Percentiles rank a stretch among this genome's conserved stretches.
Evolutionary conservation across 768 basidiomycete species (phyloP).

Genomic region (Lentinus tigrinus): DNA sequence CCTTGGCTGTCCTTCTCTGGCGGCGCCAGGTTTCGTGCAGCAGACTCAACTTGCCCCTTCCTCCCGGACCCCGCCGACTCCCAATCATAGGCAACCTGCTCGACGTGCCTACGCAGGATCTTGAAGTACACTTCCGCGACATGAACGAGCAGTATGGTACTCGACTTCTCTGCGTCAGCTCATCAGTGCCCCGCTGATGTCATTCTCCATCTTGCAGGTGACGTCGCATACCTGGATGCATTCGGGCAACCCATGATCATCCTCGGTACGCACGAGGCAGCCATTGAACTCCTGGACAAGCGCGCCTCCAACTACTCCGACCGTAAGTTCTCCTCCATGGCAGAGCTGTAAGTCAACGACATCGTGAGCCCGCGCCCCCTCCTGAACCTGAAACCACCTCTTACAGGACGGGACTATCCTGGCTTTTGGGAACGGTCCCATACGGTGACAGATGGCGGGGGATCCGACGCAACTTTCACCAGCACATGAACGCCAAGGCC

Average conservation of each 20-base stretch:
- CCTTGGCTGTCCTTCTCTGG: too few species aligned
- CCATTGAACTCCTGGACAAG: conserved; percentile 65
- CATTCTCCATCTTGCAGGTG: conserved; percentile 39
- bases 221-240: conserved; percentile 61
- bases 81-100: neutral
- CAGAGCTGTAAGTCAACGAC: neutral
- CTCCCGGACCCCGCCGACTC: neutral
- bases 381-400: neutral
- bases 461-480: neutral
- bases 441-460: neutral
- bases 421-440: neutral
- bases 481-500: neutral
- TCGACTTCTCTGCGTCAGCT: too few species aligned
- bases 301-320: conserved; percentile 72
- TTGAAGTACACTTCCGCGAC: neutral
- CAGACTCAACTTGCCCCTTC: neutral
- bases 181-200: neutral
- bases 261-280: conserved; percentile 57
- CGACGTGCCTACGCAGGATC: neutral
- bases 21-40: too few species aligned
- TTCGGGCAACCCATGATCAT: conserved; percentile 67
- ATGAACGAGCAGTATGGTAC: neutral
- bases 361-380: neutral
- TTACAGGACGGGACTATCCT: neutral
- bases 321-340: conserved; percentile 31